Evolutionary conservation across 208 protist genomes (phyloP).

Genomic region (Wallacemonas sp.): DNA sequence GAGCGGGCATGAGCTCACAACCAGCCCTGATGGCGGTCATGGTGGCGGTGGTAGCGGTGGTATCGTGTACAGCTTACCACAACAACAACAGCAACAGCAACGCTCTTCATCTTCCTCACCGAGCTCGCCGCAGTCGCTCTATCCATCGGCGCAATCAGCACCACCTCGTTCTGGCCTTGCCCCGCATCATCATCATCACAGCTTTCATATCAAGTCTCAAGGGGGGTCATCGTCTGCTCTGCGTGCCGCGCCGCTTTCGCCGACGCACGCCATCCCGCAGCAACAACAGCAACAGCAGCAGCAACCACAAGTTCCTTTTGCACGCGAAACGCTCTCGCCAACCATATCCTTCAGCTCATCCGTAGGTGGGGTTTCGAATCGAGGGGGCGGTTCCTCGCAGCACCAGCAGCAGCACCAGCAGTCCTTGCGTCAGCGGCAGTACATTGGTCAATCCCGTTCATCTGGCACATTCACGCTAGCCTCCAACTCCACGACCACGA

Average conservation of each 20-base stretch:
- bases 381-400: not conserved
- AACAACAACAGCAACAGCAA: not conserved
- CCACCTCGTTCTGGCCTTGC: not conserved
- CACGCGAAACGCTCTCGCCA: too few species aligned
- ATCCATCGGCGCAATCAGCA: too few species aligned
- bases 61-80: not conserved
- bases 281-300: not conserved
- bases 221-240: not conserved
- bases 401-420: conserved; percentile 2
- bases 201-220: conserved; percentile 7
- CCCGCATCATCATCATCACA: conserved; percentile 12
- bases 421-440: not conserved
- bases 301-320: too few species aligned
- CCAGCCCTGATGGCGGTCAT: too few species aligned
- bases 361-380: not conserved
- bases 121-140: too few species aligned
- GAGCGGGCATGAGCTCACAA: not conserved
- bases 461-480: too few species aligned
- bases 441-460: too few species aligned
- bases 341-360: not conserved
- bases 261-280: not conserved
- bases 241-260: not conserved
- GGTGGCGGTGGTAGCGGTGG: not conserved
- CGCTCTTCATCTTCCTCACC: not conserved
- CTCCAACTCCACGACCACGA: too few species aligned